phyloP scores from a whole-genome alignment of 352 stramenopile species.

The Pythium oligandrum region DNA sequence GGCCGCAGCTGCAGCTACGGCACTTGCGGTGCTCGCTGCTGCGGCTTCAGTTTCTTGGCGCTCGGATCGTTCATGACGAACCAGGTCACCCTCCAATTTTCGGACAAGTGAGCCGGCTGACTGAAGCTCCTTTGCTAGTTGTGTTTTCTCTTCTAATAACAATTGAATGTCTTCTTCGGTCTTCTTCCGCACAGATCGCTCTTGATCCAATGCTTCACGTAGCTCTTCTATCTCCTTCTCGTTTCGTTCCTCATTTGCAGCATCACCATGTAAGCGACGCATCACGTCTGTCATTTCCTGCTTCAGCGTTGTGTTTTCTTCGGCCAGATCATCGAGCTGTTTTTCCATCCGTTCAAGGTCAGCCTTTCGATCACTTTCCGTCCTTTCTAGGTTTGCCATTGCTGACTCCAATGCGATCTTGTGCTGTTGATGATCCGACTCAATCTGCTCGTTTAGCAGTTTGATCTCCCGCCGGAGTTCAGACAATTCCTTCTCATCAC shows the following conservation, averaged over 20 bases:
- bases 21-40: slow-evolving; percentile 6
- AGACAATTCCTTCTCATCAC: background rate
- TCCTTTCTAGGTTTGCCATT: background rate
- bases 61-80: slow-evolving; percentile 19
- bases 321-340: slow-evolving; percentile 6
- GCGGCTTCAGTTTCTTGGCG: slow-evolving; percentile 8
- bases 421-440: background rate
- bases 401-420: background rate
- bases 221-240: slow-evolving; percentile 2
- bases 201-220: slow-evolving; percentile 2
- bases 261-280: no score
- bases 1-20: slow-evolving; percentile 14
- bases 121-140: slow-evolving; percentile 3
- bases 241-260: no score
- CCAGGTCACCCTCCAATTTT: slow-evolving; percentile 13
- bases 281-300: background rate
- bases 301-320: slow-evolving; percentile 9
- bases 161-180: slow-evolving; percentile 29
- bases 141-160: slow-evolving; percentile 10
- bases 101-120: slow-evolving; percentile 6
- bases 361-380: background rate
- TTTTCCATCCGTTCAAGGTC: background rate
- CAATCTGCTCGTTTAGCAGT: background rate
- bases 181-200: slow-evolving; percentile 1
- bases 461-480: background rate